phyloP scores from a whole-genome alignment of 108 stramenopile species.

The Conticribra weissflogii region DNA sequence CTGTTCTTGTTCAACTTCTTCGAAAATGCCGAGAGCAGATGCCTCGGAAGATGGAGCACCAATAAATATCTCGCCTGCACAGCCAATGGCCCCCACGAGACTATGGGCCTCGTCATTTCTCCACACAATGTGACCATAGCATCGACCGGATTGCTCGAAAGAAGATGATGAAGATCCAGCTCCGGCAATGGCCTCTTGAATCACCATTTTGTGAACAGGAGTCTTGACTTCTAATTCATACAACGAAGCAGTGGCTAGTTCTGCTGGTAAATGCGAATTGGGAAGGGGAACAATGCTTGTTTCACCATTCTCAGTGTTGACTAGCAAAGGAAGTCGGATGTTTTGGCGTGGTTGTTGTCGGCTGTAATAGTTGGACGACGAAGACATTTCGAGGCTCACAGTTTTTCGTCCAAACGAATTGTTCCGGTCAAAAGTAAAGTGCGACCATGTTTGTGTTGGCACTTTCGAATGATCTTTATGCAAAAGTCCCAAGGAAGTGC shows the following conservation, averaged over 20 bases:
- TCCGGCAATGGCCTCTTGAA: conserved; percentile 58
- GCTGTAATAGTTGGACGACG: conserved; percentile 19
- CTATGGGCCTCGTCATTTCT: conserved; percentile 25
- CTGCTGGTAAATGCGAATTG: conserved; percentile 71
- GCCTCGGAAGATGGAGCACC: conserved; percentile 29
- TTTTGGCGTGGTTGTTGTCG: conserved; percentile 35
- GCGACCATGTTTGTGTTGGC: too few species aligned
- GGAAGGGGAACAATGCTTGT: conserved; percentile 61
- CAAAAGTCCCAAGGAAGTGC: too few species aligned
- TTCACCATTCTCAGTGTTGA: conserved; percentile 10
- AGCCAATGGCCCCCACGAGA: conserved; percentile 80
- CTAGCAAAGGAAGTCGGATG: conserved; percentile 43
- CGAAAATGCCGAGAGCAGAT: conserved; percentile 4
- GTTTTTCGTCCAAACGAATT: too few species aligned
- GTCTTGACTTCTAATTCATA: conserved; percentile 67
- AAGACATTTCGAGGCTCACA: conserved; percentile 28
- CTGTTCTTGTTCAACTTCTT: too few species aligned
- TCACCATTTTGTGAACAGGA: conserved; percentile 67
- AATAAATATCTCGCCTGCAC: conserved; percentile 71
- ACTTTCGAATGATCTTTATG: too few species aligned
- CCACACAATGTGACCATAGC: conserved; percentile 74
- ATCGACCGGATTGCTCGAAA: conserved; percentile 13
- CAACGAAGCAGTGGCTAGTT: conserved; percentile 67
- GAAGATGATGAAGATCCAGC: background rate
- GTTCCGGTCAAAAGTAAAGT: too few species aligned